Percentiles rank a stretch among this genome's conserved stretches.
Conservation (phyloP, 2,329 filamentous ascomycete genomes). For the Exophiala viscosa region DNA sequence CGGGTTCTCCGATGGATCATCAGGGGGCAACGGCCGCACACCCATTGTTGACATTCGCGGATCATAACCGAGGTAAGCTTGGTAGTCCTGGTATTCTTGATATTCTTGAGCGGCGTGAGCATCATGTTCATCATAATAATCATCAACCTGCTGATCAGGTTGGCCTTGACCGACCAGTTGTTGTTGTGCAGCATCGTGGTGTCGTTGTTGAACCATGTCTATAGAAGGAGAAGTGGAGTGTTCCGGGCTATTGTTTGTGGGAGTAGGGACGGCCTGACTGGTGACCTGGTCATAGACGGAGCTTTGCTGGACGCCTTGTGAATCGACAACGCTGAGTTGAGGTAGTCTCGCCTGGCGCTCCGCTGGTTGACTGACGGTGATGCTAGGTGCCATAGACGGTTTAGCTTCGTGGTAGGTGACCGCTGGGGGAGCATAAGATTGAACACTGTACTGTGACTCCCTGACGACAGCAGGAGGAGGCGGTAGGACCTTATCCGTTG, state of each 20-base stretch:
- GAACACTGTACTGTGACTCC: conserved; percentile 1
- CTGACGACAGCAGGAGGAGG: conserved; percentile 24
- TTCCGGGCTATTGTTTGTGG: conserved; percentile 5
- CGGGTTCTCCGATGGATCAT: conserved; percentile 83
- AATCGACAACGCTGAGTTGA: conserved; percentile 20
- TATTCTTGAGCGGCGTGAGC: conserved; percentile 11
- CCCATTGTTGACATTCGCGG: conserved; percentile 56
- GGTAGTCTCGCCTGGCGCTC: conserved; percentile 15
- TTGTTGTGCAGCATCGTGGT: background rate
- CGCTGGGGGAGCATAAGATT: background rate
- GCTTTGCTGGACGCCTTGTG: conserved; percentile 10
- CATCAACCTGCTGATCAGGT: conserved; percentile 5
- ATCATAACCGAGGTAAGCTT: conserved; percentile 33
- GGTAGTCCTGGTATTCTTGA: conserved; percentile 20
- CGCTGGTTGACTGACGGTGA: conserved; percentile 9
- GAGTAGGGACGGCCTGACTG: background rate
- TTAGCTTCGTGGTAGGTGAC: background rate
- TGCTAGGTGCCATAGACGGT: conserved; percentile 2
- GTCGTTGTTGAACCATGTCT: conserved; percentile 1
- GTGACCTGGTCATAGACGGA: background rate
- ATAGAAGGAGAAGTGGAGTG: conserved; percentile 7
- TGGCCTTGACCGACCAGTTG: conserved; percentile 8
- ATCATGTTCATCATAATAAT: conserved; percentile 18
- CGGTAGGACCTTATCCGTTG: conserved; percentile 19
- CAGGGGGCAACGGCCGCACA: conserved; percentile 79